phyloP scores from a whole-genome alignment of 2,329 filamentous ascomycete genomes.

The Aureobasidium leucospermi region DNA sequence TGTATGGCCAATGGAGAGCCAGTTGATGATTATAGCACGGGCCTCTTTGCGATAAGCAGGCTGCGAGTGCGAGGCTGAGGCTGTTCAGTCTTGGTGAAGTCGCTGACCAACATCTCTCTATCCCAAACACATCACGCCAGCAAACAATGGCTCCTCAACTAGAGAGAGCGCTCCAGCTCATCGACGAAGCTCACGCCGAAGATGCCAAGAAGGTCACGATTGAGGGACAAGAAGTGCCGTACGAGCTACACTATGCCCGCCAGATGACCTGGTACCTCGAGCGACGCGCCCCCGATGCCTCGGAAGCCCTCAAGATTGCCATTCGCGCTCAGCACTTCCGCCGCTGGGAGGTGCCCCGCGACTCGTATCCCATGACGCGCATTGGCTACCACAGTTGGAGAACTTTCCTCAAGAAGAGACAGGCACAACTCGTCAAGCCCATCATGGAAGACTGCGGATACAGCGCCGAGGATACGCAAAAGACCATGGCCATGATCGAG shows the following conservation, averaged over 20 bases:
- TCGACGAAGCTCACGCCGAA: conserved; percentile 64
- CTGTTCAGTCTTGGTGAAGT: neutral
- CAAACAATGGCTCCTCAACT: conserved; percentile 21
- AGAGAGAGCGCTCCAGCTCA: conserved; percentile 52
- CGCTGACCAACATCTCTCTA: neutral
- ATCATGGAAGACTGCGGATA: conserved; percentile 50
- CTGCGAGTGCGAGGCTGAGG: neutral
- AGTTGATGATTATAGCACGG: conserved; percentile 3
- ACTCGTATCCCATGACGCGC: conserved; percentile 65
- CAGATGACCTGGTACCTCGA: conserved; percentile 71
- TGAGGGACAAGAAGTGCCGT: conserved; percentile 48
- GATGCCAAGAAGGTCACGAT: conserved; percentile 54
- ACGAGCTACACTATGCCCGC: conserved; percentile 74
- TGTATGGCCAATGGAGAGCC: neutral
- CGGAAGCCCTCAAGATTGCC: conserved; percentile 62
- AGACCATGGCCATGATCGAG: conserved; percentile 64
- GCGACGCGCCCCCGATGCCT: conserved; percentile 52
- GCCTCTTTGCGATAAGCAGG: conserved; percentile 10
- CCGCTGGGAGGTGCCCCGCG: conserved; percentile 75
- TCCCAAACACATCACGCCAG: neutral
- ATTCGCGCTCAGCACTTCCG: conserved; percentile 80
- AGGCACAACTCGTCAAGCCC: conserved; percentile 52
- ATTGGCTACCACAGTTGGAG: conserved; percentile 77
- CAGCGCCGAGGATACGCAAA: conserved; percentile 46
- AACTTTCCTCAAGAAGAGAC: conserved; percentile 62